Conservation (phyloP, 2,329 filamentous ascomycete genomes). For the Trichoderma endophyticum region DNA sequence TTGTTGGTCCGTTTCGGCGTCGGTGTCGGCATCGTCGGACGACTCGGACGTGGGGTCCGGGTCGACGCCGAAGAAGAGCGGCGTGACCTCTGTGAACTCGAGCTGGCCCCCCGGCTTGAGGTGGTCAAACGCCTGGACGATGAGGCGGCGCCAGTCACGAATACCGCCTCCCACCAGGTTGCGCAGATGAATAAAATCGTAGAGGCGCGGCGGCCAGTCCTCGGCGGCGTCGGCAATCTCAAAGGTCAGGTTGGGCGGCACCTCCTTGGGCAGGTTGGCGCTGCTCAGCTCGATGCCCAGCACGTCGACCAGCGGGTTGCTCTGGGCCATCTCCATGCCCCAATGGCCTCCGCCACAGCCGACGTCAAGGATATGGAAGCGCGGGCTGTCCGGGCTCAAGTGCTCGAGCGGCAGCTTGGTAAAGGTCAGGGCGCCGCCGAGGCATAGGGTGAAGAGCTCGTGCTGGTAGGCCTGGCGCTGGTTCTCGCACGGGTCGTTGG, state of each 20-base stretch:
- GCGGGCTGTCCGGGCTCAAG: conserved; percentile 21
- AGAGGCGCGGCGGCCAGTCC: conserved; percentile 35
- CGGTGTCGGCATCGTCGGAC: background rate
- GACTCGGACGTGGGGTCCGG: conserved; percentile 21
- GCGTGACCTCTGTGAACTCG: conserved; percentile 43
- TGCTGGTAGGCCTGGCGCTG: conserved; percentile 33
- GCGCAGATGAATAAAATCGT: conserved; percentile 44
- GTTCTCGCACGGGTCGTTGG: conserved; percentile 35
- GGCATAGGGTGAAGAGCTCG: conserved; percentile 34
- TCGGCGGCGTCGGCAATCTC: conserved; percentile 57
- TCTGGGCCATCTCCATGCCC: conserved; percentile 42
- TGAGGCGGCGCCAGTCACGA: conserved; percentile 38
- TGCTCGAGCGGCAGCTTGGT: conserved; percentile 32
- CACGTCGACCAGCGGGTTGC: conserved; percentile 39
- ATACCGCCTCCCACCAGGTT: conserved; percentile 45
- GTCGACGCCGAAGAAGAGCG: conserved; percentile 40
- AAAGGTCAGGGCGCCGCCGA: conserved; percentile 32
- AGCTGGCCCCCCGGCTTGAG: conserved; percentile 44
- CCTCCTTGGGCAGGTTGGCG: conserved; percentile 39
- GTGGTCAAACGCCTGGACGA: conserved; percentile 37
- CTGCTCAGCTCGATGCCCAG: conserved; percentile 42
- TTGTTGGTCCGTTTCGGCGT: background rate
- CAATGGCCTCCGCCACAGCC: conserved; percentile 43
- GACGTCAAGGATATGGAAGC: conserved; percentile 38
- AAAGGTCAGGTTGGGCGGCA: conserved; percentile 59